Base-by-base conservation (phyloP, 495 filamentous ascomycete genomes). In the Aspergillus biplanus region DNA sequence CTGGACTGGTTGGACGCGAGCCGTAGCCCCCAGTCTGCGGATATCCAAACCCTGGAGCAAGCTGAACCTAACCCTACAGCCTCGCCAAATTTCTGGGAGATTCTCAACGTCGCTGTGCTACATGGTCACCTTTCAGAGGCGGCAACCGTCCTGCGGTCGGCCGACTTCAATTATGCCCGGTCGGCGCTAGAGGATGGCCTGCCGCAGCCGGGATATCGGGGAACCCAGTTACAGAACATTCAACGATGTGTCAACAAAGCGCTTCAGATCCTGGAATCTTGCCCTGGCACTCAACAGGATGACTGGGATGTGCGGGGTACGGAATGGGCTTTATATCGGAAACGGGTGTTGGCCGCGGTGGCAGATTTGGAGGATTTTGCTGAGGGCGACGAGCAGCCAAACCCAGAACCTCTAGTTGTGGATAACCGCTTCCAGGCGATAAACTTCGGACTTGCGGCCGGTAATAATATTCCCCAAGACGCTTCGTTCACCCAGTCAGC, bases 241-340 rank as follows among this genome's bases (percentile, higher is more conserved):
- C 84, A 90, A 66, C 80, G 80, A 53, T 91, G 87, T 27, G 80
- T 90, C 3, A 85, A 86, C 58, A 85, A 84, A 56, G 86, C 87
- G 27, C 82, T 88, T 46, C 71, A 85, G 15, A 73, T 91, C 18
- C 76, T 97, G 16, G 83, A 90, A 64, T 77, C 80, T 31, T 96
- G 90, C 66, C 93, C 93, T 12, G 86, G 85, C 13, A 69, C 85
- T 31, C 78, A 76, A 58, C 72, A 80, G 46, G 76, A 76, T 55
- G 83, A 92, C 63, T 97, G 93, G 93, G 85, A 96, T 65, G 83
- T 92, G 42, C 85, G 81, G 44, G 86, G 86, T 27, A 80, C 80
- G 52, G 90, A 92, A 53, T 97, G 93, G 93, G 83, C 79, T 5
- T 65, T 91, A 16, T 97, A 92, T 69, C 85, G 93, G 52, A 86